phyloP scores from a whole-genome alignment of 202 grass and related monocot species.

The Eragrostis tef region DNA sequence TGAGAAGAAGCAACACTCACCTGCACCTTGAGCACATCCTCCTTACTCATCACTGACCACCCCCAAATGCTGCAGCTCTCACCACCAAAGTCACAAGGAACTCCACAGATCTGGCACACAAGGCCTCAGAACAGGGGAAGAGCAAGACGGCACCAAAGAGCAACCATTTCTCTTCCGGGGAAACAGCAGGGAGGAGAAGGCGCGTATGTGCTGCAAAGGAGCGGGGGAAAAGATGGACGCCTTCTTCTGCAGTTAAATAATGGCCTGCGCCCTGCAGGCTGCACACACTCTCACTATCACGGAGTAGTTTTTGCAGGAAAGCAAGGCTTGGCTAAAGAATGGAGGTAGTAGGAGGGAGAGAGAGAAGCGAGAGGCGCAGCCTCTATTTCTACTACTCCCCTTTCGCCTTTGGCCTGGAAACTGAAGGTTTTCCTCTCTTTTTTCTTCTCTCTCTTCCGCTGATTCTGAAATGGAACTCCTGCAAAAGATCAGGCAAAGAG shows the following conservation, averaged over 20 bases:
- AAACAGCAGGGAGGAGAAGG: constrained; percentile 9
- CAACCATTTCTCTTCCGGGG: constrained; percentile 20
- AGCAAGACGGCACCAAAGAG: not conserved
- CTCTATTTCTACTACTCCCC: too few species aligned
- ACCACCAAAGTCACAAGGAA: constrained; percentile 3
- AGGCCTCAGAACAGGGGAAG: constrained; percentile 55
- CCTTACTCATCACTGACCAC: constrained; percentile 64
- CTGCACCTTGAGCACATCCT: constrained; percentile 68
- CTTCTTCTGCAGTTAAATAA: not conserved
- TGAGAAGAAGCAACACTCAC: constrained; percentile 43
- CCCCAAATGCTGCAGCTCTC: not conserved
- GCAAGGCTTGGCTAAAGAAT: constrained; percentile 1
- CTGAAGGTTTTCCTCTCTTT: not conserved
- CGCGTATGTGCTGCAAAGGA: not conserved
- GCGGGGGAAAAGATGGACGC: constrained; percentile 38
- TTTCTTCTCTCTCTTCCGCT: not conserved
- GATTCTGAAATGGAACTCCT: constrained; percentile 16
- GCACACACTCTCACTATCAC: too few species aligned
- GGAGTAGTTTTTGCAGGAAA: constrained; percentile 55
- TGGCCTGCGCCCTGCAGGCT: constrained; percentile 15
- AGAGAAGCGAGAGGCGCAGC: too few species aligned
- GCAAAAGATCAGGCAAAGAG: constrained; percentile 5
- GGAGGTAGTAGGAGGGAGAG: constrained; percentile 4
- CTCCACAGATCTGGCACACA: not conserved
- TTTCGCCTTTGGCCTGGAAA: constrained; percentile 8